A percentile compares a stretch with the other conserved stretches of the same genome.
Conservation (phyloP, 257 asterid genomes). For the Scutellaria baicalensis region DNA sequence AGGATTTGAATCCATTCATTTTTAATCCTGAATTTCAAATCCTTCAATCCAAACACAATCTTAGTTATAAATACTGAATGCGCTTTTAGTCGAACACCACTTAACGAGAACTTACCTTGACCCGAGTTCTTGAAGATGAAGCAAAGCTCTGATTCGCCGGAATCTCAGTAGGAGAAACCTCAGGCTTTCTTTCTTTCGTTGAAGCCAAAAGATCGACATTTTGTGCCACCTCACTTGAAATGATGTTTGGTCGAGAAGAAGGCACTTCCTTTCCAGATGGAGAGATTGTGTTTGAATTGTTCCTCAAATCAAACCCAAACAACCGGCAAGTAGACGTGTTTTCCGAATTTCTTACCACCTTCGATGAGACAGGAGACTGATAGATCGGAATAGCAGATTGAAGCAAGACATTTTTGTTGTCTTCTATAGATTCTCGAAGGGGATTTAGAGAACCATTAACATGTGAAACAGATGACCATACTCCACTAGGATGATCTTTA, state of each 20-base stretch:
- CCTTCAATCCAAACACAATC: too few relatives aligned
- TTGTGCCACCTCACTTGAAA: conserved; percentile 19
- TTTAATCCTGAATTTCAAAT: too few relatives aligned
- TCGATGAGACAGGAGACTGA: conserved; percentile 42
- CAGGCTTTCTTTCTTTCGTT: conserved; percentile 29
- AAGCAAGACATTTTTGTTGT: conserved; percentile 22
- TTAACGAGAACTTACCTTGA: conserved; percentile 39
- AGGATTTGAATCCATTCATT: too few relatives aligned
- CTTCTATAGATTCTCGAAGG: conserved; percentile 36
- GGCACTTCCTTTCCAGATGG: conserved; percentile 23
- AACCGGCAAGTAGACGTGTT: conserved; percentile 39
- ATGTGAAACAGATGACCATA: conserved; percentile 24
- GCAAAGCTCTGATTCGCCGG: conserved; percentile 24
- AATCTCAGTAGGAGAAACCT: conserved; percentile 28
- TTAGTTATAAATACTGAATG: neutral
- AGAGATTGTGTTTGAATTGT: conserved; percentile 22
- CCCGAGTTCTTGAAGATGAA: conserved; percentile 62
- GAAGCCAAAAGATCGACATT: conserved; percentile 22
- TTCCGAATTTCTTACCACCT: conserved; percentile 34
- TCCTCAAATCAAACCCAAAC: conserved; percentile 75
- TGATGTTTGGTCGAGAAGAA: conserved; percentile 1
- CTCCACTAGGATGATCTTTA: conserved; percentile 28
- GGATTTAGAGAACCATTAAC: conserved; percentile 32
- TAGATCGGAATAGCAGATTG: conserved; percentile 26
- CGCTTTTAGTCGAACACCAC: neutral